Evolutionary conservation across 306 rosid genomes (phyloP), one percentile per base, ranked within the genome.

Genomic region (Lathyrus sativus): DNA sequence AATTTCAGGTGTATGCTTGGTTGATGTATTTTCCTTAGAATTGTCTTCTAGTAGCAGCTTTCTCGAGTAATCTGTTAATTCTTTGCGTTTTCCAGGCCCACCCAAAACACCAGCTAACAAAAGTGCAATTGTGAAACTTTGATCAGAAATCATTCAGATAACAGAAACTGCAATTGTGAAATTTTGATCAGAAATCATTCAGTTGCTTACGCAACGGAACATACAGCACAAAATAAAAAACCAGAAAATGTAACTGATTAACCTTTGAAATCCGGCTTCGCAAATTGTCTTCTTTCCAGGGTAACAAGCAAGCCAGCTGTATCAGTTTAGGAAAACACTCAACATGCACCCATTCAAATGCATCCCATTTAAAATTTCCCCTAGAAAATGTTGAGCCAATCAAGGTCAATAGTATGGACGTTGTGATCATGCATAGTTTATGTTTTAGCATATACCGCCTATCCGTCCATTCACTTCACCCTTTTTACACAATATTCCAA

Each of bases 331-430:
- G 96, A 77, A 93, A 81, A 84, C 98, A 93, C 64, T 88, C 89
- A 41, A 64, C 82, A 81, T 93, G 98, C 83, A 93, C 73, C 97
- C 98, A 93, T 73, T 93, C 98, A 78, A 93, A 90, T 67, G 85
- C 84, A 71, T 88, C 85, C 96, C 95, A 90, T 68, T 80, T 87
- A 65, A 79, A 78, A 76, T 72, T 78, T 74, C 84, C 91, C 85
- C 98, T 93, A 71, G 18, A 26, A 87, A 51, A 72, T 62, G 67
- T 51, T 37, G 62, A 82, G 76, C 65, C 73, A 71, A 41, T 62
- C 18, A 67, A 55, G 37, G 81, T 67, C 39, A 78, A 56, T 73
- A 38, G 24, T 17, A 43, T 74, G 50, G 74, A 49, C 17, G 38
- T 7, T 51, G 65, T 31, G 12, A 13, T 48, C 22, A 11, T 9